Base-by-base conservation (phyloP, 2,329 filamentous ascomycete genomes). In the Cytospora schulzeri region DNA sequence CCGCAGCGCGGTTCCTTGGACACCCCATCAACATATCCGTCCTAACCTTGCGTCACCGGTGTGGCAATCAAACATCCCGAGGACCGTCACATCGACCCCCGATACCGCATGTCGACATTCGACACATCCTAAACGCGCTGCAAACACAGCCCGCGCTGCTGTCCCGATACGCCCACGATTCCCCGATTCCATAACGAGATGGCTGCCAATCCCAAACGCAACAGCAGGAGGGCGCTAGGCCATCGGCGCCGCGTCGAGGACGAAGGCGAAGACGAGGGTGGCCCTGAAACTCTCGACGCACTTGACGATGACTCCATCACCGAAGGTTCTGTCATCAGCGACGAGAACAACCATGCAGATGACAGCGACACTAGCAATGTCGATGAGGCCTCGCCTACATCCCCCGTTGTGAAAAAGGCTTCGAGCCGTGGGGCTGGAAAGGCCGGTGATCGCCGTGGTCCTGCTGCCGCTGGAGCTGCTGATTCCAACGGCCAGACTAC, bases 171-270 rank as follows among this genome's bases (percentile, higher is more conserved):
- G n/a, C 58, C 28, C 57, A 51, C 63, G 62, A 64, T 52, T 51
- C 26, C n/a, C 64, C 61, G 50, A 50, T 55, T 19, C 50, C 57
- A 58, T 38, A 61, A 67, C 66, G 75, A 72, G 70, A 72, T 72
- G 61, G 69, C 71, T 56, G 67, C 69, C 51, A 70, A 66, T 66
- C 75, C 83, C 72, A 67, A 67, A 48, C 65, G 65, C 50, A 84
- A 85, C 73, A 85, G 87, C 76, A 88, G 84, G 78, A 88, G 87
- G 77, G 76, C 86, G 71, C 84, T 90, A 76, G 86, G 87, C 74
- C 86, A 86, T 70, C 85, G 88, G 72, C 87, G 89, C 74, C 85
- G 88, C 70, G 83, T 87, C 69, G 87, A 88, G 76, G 88, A 91
- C 72, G 88, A 91, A 74, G 88, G 84, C 70, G 89, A 91, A 71